phyloP scores from a whole-genome alignment of 345 rosid genomes.

The Eutrema japonicum region DNA sequence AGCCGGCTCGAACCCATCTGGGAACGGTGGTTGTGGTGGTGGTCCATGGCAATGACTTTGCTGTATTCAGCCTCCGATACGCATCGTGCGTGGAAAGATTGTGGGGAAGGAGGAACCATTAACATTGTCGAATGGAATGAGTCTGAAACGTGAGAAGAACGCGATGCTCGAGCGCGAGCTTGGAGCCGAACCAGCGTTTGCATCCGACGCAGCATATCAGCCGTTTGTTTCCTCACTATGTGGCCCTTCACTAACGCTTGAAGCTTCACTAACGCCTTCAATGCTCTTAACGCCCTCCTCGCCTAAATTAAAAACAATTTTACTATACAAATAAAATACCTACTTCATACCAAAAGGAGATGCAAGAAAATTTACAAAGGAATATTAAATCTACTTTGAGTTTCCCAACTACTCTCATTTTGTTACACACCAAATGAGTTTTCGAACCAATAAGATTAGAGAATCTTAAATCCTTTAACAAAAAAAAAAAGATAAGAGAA shows the following conservation, averaged over 20 bases:
- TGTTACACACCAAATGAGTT: conserved; percentile 6
- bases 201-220: conserved; percentile 85
- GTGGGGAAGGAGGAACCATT: conserved; percentile 47
- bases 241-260: conserved; percentile 95
- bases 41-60: conserved; percentile 43
- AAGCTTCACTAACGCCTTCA: conserved; percentile 92
- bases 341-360: background rate
- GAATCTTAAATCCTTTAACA: background rate
- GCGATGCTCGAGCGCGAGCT: conserved; percentile 74
- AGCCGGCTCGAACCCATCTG: conserved; percentile 63
- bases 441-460: background rate
- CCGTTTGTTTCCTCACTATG: conserved; percentile 84
- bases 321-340: background rate
- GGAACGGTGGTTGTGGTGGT: conserved; percentile 41
- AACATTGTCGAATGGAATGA: conserved; percentile 47
- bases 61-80: conserved; percentile 42
- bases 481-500: background rate
- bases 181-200: conserved; percentile 78
- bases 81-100: conserved; percentile 37
- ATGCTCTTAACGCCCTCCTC: conserved; percentile 86
- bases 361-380: background rate
- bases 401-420: conserved; percentile 18
- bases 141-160: conserved; percentile 54
- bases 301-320: conserved; percentile 53
- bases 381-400: background rate